Percentiles rank a stretch among this genome's conserved stretches.
phyloP scores from a whole-genome alignment of 202 grass and related monocot species.

The Digitaria exilis region DNA sequence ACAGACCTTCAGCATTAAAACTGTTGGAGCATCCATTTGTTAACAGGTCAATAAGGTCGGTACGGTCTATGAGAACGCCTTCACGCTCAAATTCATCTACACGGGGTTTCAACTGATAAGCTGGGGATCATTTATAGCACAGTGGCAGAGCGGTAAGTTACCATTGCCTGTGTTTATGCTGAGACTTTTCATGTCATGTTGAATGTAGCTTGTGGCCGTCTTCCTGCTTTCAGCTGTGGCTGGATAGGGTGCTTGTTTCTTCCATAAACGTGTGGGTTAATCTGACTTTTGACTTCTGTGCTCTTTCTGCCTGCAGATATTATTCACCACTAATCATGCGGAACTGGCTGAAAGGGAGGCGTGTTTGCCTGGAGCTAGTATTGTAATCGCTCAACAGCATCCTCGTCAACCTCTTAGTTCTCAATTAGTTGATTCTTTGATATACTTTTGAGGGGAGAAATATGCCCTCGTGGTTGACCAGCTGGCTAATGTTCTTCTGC shows the following conservation, averaged over 20 bases:
- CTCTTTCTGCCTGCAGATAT: conserved; percentile 42
- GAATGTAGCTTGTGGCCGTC: neutral
- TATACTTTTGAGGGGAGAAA: neutral
- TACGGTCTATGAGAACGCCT: conserved; percentile 52
- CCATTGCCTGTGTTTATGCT: neutral
- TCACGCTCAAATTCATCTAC: conserved; percentile 48
- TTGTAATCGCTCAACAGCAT: conserved; percentile 42
- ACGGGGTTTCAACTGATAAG: conserved; percentile 24
- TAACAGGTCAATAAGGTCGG: conserved; percentile 60
- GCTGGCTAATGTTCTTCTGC: conserved; percentile 42
- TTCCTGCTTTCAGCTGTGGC: neutral
- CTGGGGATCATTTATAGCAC: neutral
- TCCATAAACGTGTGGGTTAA: conserved; percentile 18
- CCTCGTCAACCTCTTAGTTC: conserved; percentile 16
- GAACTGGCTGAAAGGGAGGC: conserved; percentile 26
- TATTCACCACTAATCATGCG: conserved; percentile 34
- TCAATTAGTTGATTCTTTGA: conserved; percentile 57
- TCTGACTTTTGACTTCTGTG: conserved; percentile 34
- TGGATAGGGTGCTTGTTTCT: conserved; percentile 26
- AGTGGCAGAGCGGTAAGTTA: conserved; percentile 48
- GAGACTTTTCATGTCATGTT: neutral
- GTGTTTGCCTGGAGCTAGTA: conserved; percentile 18
- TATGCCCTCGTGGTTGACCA: neutral
- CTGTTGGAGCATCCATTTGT: conserved; percentile 85
- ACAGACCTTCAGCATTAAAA: conserved; percentile 73